Evolutionary conservation across 371 early-diverging fungal species (phyloP), one percentile per base, ranked within the genome.

Genomic region (Mortierella polycephala): DNA sequence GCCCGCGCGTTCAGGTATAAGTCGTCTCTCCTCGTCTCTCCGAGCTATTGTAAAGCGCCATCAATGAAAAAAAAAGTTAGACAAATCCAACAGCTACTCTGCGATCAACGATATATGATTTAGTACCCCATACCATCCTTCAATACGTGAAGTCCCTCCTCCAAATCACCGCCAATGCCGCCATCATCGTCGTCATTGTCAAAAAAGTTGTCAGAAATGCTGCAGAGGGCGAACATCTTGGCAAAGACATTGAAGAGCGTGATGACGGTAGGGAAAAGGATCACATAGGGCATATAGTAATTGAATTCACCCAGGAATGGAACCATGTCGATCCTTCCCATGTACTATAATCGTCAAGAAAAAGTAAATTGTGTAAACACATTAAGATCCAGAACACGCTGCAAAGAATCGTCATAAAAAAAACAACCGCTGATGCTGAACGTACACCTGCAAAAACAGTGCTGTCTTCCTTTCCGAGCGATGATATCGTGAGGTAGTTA

Each of bases 271-370:
- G 95, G 92, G 8, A 96, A 81, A 62, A 96, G 82, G 40, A 97
- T 93, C 46, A 95, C 82, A 21, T 91, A 81, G 9, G 98, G 97
- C 56, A 96, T 91, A 85, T 93, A 96, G 59, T 91, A 91, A 72
- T 94, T 95, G 71, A 96, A 96, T 1, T 89, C 87, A 42, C 98
- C 98, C 52, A 98, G 81, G 50, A 98, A 88, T 13, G 97, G 96
- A 7, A 96, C 92, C 37, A 96, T 84, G 69, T 96, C 93, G n/a
- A 93, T 89, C 58, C 86, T 86, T 7, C 94, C 95, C 95, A 95
- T 94, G 71, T 94, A 92, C 87, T 88, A 71, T 14, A 66, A 55
- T 76, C 74, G 18, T 60, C 69, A 41, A 68, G 14, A 9, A 16
- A 44, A 21, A 42, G 10, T 54, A 55, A 16, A 18, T 13, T 37